These are phyloP conservation scores for Extremus antarcticus DNA, from an alignment of 495 filamentous ascomycete species.

Conservation along the genomic window DNA sequence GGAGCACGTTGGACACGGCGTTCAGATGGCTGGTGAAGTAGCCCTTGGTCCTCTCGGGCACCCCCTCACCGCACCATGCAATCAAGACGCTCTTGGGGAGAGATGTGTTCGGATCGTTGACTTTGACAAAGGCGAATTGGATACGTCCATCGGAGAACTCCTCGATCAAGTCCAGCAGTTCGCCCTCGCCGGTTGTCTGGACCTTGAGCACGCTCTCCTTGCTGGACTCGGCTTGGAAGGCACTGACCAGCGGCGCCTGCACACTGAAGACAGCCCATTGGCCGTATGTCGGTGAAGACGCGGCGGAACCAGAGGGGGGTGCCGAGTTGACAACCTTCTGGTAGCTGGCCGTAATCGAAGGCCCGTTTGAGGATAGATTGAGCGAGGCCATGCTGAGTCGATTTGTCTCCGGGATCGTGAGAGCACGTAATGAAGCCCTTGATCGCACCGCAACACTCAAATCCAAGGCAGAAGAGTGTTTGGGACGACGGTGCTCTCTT, in stretches of 20 bases:
- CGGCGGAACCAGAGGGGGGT: constrained; percentile 50
- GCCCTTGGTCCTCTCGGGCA: constrained; percentile 95
- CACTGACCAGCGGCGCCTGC: constrained; percentile 76
- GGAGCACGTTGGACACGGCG: constrained; percentile 78
- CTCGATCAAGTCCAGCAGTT: constrained; percentile 87
- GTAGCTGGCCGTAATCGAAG: constrained; percentile 88
- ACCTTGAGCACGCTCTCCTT: constrained; percentile 96
- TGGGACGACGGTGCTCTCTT: no score
- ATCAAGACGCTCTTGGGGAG: constrained; percentile 90
- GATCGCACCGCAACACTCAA: background rate
- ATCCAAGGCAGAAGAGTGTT: no score
- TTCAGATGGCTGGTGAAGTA: constrained; percentile 93
- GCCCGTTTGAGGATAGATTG: constrained; percentile 81
- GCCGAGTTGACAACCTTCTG: constrained; percentile 70
- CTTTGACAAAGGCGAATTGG: constrained; percentile 93
- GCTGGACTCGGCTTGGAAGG: constrained; percentile 71
- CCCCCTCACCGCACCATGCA: constrained; percentile 94
- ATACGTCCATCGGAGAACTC: constrained; percentile 94
- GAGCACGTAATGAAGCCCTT: no score
- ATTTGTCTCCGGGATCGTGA: background rate
- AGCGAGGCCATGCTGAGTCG: constrained; percentile 66
- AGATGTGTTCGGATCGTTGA: constrained; percentile 86
- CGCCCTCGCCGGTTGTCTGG: constrained; percentile 85
- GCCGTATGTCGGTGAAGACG: constrained; percentile 57
- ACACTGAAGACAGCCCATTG: constrained; percentile 92